These are phyloP conservation scores for Rhodotorula kratochvilovae DNA, from an alignment of 768 basidiomycete species.

Conservation along the genomic window DNA sequence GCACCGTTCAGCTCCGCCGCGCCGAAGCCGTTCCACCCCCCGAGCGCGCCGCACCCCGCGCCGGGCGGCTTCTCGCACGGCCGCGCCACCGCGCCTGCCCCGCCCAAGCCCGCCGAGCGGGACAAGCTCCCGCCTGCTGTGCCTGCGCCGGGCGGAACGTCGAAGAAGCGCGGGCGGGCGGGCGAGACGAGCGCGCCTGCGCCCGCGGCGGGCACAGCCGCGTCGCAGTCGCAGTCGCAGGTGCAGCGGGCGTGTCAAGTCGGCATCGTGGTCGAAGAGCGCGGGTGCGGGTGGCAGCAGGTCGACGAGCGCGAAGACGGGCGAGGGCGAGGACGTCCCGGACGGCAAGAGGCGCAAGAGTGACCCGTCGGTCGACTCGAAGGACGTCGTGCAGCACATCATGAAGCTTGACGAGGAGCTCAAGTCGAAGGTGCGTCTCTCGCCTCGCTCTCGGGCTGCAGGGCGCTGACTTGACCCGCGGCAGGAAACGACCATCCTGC, in stretches of 20 bases:
- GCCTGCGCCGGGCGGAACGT: too few relatives aligned
- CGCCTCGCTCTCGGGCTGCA: background rate
- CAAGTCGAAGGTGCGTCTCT: background rate
- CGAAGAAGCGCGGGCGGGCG: background rate
- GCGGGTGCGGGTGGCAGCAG: background rate
- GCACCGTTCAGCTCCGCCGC: too few relatives aligned
- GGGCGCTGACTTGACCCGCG: background rate
- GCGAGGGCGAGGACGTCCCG: background rate
- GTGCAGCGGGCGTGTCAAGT: too few relatives aligned
- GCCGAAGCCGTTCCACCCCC: too few relatives aligned
- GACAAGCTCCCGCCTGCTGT: too few relatives aligned
- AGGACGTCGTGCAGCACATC: background rate
- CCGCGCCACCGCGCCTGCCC: too few relatives aligned
- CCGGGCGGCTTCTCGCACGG: too few relatives aligned
- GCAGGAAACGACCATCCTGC: slow-evolving; percentile 6
- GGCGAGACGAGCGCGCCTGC: too few relatives aligned
- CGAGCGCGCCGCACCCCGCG: too few relatives aligned
- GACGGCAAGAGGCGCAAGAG: background rate
- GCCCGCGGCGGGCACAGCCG: too few relatives aligned
- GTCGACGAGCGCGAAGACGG: background rate
- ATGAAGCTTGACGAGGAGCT: background rate
- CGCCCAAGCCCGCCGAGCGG: too few relatives aligned
- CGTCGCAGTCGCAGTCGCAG: too few relatives aligned
- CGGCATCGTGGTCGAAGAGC: background rate
- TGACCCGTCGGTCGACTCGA: background rate